phyloP scores from a whole-genome alignment of 805 yeast genomes.

The Suhomyces faveliae region DNA sequence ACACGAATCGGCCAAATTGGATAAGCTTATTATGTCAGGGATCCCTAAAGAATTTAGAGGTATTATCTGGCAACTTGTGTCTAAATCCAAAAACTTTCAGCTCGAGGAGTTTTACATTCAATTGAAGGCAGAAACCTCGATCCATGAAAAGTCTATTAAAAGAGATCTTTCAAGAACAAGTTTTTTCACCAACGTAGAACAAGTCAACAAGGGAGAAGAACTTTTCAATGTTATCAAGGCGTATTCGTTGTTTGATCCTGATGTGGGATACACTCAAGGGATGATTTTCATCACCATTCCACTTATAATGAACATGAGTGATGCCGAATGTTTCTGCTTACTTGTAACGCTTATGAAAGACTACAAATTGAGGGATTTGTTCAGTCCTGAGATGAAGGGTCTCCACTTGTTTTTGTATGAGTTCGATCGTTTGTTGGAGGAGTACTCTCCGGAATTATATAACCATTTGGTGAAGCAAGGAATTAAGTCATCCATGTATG shows the following conservation, averaged over 20 bases:
- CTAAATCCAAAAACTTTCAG: conserved; percentile 69
- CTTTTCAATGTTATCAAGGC: conserved; percentile 76
- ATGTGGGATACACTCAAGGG: conserved; percentile 97
- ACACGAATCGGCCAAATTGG: conserved; percentile 57
- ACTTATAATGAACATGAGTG: conserved; percentile 72
- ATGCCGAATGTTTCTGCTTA: conserved; percentile 81
- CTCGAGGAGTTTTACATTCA: conserved; percentile 58
- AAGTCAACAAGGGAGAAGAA: conserved; percentile 58
- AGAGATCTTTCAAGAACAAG: conserved; percentile 86
- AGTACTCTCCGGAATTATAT: conserved; percentile 64
- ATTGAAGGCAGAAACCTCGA: conserved; percentile 49
- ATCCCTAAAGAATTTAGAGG: conserved; percentile 86
- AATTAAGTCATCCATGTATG: conserved; percentile 90
- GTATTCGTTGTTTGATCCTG: conserved; percentile 81
- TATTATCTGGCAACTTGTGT: conserved; percentile 86
- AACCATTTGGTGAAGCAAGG: conserved; percentile 84
- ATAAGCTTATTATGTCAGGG: conserved; percentile 65
- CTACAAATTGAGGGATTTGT: conserved; percentile 76
- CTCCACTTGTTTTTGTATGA: conserved; percentile 81
- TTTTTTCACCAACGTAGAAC: conserved; percentile 60
- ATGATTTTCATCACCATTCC: conserved; percentile 95
- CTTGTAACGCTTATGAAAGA: conserved; percentile 79
- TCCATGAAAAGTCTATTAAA: conserved; percentile 71
- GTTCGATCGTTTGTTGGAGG: conserved; percentile 85
- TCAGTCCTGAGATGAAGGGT: conserved; percentile 91